Base-by-base conservation (phyloP, 495 filamentous ascomycete species). In the Penicillium paxilli region DNA sequence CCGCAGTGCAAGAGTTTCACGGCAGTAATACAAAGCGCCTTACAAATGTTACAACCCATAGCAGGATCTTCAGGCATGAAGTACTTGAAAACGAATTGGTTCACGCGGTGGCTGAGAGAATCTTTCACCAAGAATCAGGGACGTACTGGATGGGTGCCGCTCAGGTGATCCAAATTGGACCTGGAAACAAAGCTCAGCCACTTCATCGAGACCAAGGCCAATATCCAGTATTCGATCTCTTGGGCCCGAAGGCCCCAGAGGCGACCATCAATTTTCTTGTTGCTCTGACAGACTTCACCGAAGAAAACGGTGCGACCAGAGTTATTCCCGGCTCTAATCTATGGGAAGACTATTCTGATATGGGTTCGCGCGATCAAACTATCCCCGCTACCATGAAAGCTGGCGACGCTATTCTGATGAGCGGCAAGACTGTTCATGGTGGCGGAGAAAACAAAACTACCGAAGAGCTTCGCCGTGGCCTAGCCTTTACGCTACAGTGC, bases 291-390 rank as follows among this genome's bases (percentile, higher is more conserved):
- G 61, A 61, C 28, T 63, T 63, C 8, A 70, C 64, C 14, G 62
- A 51, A 24, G 59, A 64, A 11, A 77, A 74, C 44, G 72, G 74
- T 17, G 71, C 72, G 22, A 77, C 72, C 2, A 56, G 68, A 12
- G 59, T 75, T 30, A 67, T 77, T 42, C 73, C 72, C 2, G 71
- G 71, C n/a, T 66, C 57, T 16, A 69, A 75, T 47, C 62, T 64
- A 32, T 77, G 72, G 73, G 12, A 23, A 2, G 20, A 45, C 42
- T 45, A 24, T 22, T 49, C 44, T 49, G 22, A 45, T n/a, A 9
- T 23, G 21, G 42, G 42, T 10, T 24, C 42, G 42, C 17, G 12
- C 22, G 20, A 24, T 11, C 21, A 24, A 26, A 45, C 42, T n/a
- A 45, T 45, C 42, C 42, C 42, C 6, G 42, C 42, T n/a, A 26